phyloP scores from a whole-genome alignment of 148 eudicot species.

The Nepenthes mirabilis region DNA sequence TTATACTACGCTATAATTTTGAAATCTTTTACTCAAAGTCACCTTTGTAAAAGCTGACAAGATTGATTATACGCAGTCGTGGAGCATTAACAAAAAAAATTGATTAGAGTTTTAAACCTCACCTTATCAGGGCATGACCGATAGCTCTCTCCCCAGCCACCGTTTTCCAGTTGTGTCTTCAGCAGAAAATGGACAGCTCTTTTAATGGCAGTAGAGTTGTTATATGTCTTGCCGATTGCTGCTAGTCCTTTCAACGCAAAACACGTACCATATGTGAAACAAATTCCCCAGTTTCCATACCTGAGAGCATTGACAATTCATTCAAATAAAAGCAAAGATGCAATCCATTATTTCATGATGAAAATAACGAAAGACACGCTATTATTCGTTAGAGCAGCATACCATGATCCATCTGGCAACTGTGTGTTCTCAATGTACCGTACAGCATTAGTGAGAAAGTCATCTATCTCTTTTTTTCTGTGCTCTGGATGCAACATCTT shows the following conservation, averaged over 20 bases:
- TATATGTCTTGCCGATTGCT: no score
- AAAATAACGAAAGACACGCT: neutral
- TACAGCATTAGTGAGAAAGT: neutral
- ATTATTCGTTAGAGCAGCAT: neutral
- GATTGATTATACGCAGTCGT: no score
- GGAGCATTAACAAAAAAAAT: no score
- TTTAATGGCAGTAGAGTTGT: neutral
- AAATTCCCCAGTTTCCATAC: conserved; percentile 16
- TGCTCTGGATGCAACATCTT: neutral
- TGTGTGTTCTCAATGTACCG: neutral
- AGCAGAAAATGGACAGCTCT: neutral
- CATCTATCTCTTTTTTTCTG: neutral
- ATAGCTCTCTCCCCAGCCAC: neutral
- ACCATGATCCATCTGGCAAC: neutral
- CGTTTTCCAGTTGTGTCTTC: neutral
- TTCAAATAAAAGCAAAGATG: no score
- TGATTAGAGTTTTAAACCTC: neutral
- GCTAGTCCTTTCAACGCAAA: conserved; percentile 31
- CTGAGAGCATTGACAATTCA: conserved; percentile 5
- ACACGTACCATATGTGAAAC: no score
- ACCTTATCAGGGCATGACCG: neutral
- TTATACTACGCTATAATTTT: no score
- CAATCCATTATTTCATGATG: neutral
- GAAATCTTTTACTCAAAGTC: no score
- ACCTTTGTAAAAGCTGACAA: no score